phyloP scores from a whole-genome alignment of 2,329 filamentous ascomycete genomes.

The Fusarium caatingaense region DNA sequence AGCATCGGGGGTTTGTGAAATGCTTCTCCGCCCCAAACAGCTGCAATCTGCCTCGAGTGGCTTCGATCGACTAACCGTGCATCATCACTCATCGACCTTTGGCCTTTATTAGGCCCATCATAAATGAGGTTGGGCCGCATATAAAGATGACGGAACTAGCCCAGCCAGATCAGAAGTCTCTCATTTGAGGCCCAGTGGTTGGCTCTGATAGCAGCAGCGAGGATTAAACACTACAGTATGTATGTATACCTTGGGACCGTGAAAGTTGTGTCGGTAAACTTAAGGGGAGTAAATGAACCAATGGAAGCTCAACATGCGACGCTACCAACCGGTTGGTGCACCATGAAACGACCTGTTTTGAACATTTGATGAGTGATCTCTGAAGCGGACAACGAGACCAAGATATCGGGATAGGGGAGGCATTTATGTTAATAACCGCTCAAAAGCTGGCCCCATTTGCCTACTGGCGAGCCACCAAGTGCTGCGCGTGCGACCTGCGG shows the following conservation, averaged over 20 bases:
- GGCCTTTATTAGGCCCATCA: constrained; percentile 11
- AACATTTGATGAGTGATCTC: constrained; percentile 3
- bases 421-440: constrained; percentile 3
- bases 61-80: constrained; percentile 20
- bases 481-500: constrained; percentile 16
- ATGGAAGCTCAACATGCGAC: constrained; percentile 10
- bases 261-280: constrained; percentile 25
- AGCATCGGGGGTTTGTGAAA: neutral
- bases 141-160: constrained; percentile 6
- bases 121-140: constrained; percentile 7
- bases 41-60: constrained; percentile 4
- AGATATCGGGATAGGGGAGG: neutral
- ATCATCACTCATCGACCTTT: constrained; percentile 19
- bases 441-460: constrained; percentile 9
- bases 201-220: constrained; percentile 27
- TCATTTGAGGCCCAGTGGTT: constrained; percentile 21
- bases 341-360: constrained; percentile 29
- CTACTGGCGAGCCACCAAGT: constrained; percentile 7
- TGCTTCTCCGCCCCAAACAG: constrained; percentile 12
- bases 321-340: constrained; percentile 31
- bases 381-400: constrained; percentile 10
- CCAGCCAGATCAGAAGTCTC: constrained; percentile 5
- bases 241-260: constrained; percentile 16
- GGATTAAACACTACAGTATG: constrained; percentile 25
- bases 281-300: constrained; percentile 17